Conservation (phyloP, 345 rosid species). For the Crucihimalaya himalaica region DNA sequence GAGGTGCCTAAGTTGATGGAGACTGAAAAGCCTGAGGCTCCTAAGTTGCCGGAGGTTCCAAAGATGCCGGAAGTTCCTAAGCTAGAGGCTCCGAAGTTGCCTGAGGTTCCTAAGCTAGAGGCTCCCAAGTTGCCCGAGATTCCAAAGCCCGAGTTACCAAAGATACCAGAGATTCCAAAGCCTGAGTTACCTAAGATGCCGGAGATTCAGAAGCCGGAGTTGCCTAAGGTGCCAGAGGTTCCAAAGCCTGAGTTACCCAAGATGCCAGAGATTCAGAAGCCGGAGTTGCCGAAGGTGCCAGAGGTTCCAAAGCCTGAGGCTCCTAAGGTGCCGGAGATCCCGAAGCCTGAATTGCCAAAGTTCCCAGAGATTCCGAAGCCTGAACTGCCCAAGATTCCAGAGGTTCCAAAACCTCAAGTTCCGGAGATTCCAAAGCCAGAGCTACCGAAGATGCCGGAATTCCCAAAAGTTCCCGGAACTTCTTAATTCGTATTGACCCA, state of each 20-base stretch:
- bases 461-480: conserved; percentile 35
- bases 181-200: neutral
- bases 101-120: neutral
- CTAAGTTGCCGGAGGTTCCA: conserved; percentile 13
- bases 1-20: conserved; percentile 24
- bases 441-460: conserved; percentile 27
- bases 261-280: neutral
- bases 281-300: conserved; percentile 2
- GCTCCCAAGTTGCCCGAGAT: neutral
- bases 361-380: neutral
- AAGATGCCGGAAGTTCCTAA: conserved; percentile 3
- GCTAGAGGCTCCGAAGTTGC: neutral
- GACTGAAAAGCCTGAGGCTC: conserved; percentile 25
- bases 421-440: conserved; percentile 35
- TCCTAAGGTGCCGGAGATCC: neutral
- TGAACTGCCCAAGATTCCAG: conserved; percentile 2
- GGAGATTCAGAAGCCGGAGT: conserved; percentile 13
- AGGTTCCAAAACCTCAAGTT: neutral
- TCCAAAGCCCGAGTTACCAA: conserved; percentile 19
- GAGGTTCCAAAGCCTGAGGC: conserved; percentile 26
- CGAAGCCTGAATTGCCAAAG: neutral
- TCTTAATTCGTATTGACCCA: neutral
- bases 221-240: neutral
- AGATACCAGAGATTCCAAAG: neutral
- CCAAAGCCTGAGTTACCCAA: conserved; percentile 14